Base-by-base conservation (phyloP, 805 yeast species). In the Candida parachauliodes region DNA sequence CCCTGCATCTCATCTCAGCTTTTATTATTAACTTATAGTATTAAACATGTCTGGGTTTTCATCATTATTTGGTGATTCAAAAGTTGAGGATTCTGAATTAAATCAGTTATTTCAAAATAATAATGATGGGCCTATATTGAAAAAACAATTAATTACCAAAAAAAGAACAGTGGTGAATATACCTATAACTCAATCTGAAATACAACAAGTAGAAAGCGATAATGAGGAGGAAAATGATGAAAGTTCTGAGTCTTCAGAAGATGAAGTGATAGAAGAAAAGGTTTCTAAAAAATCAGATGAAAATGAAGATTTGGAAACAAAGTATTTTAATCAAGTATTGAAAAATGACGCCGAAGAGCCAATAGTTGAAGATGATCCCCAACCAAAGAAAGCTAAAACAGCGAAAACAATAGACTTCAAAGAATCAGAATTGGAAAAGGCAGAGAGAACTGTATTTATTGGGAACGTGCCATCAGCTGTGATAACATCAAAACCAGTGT, bases 381-480 rank as follows among this genome's bases (percentile, higher is more conserved):
- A 39, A 2, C 3, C 17, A 2, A 10, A 23, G 8, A 46, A 50
- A 34, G 14, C 46, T 10, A 48, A 47, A 18, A 51, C 51, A 2
- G 82, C 84, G 26, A 72, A 70, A 46, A 59, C 65, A 3, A 50
- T 80, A 32, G 83, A 83, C 60, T 59, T 82, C 42, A 81, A 81
- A 54, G 81, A 79, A 44, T 63, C 63, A n/a, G 95, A 88, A 55
- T 65, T 84, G 34, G 85, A 77, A 48, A 85, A 86, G 59, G 94
- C 95, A 5, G 87, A 83, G 47, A 74, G 82, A 49, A 88, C 96
- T 0, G 68, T 91, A 0, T 93, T 93, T 52, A 81, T 93, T 8
- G 98, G 97, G 30, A 93, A 93, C 57, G 76, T 91, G 10, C 76
- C 85, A 23, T 62, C 79, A 27, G 53, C 65, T 1, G 88, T 81